Percentiles rank a stretch among this genome's conserved stretches.
Evolutionary conservation across 768 basidiomycete genomes (phyloP).

Genomic region (Tricholoma matsutake): DNA sequence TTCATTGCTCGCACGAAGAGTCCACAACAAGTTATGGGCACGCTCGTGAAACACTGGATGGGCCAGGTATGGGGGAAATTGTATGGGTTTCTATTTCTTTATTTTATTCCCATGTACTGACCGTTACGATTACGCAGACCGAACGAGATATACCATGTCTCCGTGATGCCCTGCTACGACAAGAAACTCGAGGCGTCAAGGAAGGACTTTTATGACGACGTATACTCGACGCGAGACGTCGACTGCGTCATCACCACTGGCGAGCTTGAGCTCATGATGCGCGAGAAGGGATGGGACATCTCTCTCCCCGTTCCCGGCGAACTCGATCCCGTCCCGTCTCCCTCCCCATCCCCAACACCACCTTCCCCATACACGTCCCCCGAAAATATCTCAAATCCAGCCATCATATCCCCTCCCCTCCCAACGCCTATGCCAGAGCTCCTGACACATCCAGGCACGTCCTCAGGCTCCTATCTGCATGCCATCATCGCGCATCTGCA

Average conservation of each 20-base stretch:
- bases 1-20: conserved; percentile 88
- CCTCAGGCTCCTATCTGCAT: conserved; percentile 91
- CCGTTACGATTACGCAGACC: conserved; percentile 47
- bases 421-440: conserved; percentile 58
- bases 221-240: conserved; percentile 84
- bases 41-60: conserved; percentile 88
- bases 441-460: conserved; percentile 75
- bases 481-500: conserved; percentile 62
- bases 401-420: conserved; percentile 9
- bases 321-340: conserved; percentile 26
- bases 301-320: conserved; percentile 54
- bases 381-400: background rate
- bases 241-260: conserved; percentile 98
- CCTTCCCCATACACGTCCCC: conserved; percentile 6
- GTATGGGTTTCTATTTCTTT: conserved; percentile 35
- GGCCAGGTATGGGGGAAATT: conserved; percentile 58
- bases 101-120: background rate
- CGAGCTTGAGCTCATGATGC: conserved; percentile 84
- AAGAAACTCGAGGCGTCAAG: conserved; percentile 98
- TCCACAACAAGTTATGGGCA: conserved; percentile 93
- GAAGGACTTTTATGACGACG: conserved; percentile 83
- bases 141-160: conserved; percentile 88
- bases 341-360: conserved; percentile 8
- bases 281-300: conserved; percentile 79
- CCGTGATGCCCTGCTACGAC: conserved; percentile 99